Percentiles rank a stretch among this genome's conserved stretches.
Conservation (phyloP, 176 grass and related monocot species). For the Eragrostis nindensis region DNA sequence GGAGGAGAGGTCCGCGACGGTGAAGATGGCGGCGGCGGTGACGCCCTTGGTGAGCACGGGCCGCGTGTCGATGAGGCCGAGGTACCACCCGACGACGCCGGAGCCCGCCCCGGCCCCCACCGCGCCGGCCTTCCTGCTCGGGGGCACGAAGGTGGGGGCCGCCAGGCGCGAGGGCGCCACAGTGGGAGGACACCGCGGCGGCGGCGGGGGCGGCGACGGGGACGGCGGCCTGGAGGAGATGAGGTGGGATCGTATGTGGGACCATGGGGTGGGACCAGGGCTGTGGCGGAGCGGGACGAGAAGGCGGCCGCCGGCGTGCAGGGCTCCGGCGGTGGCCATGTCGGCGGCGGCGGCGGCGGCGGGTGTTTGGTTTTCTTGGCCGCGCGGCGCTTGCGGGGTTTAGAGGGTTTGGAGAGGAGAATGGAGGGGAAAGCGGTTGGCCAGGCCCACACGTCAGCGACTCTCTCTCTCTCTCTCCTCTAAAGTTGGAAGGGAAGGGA, state of each 20-base stretch:
- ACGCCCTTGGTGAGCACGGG: constrained; percentile 90
- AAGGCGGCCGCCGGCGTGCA: constrained; percentile 38
- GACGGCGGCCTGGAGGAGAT: constrained; percentile 46
- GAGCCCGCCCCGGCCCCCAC: constrained; percentile 28
- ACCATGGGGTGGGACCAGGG: constrained; percentile 15
- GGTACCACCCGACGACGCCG: constrained; percentile 74
- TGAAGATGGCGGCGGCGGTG: constrained; percentile 87
- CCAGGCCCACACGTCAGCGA: constrained; percentile 1
- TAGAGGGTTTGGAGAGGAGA: constrained; percentile 18
- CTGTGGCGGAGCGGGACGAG: constrained; percentile 48
- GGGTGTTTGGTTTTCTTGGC: neutral
- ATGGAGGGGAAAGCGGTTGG: neutral
- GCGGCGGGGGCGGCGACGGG: neutral
- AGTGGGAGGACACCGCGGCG: constrained; percentile 10
- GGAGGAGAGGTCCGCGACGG: constrained; percentile 71
- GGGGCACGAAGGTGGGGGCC: neutral
- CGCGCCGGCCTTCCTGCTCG: constrained; percentile 2
- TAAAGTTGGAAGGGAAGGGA: neutral
- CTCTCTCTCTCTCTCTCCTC: neutral
- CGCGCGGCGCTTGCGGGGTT: constrained; percentile 6
- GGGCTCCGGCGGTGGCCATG: constrained; percentile 43
- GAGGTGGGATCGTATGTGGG: constrained; percentile 57
- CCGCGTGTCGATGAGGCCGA: constrained; percentile 67
- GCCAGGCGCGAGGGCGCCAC: neutral
- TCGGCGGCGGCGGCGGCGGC: constrained; percentile 22